These are phyloP conservation scores for Lactifluus hygrophoroides DNA, from an alignment of 768 basidiomycete species.

Conservation along the genomic window DNA sequence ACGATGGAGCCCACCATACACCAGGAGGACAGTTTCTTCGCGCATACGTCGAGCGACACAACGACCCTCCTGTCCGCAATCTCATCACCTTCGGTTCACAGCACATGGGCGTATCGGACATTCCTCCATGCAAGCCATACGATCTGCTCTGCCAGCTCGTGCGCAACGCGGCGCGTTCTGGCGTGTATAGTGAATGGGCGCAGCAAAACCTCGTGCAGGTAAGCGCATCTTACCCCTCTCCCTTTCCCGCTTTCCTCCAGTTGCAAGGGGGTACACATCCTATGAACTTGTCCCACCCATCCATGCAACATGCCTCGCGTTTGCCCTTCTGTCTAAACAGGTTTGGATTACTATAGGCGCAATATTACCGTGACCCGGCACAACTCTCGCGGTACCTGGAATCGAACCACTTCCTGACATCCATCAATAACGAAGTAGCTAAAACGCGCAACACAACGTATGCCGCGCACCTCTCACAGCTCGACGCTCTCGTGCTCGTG, in stretches of 20 bases:
- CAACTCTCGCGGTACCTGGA: conserved; percentile 50
- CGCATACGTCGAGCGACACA: conserved; percentile 74
- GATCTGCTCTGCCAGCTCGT: conserved; percentile 68
- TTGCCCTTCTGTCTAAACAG: no score
- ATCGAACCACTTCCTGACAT: conserved; percentile 57
- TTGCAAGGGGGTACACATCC: no score
- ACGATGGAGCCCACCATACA: not conserved
- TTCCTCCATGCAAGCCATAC: conserved; percentile 53
- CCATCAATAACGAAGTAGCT: conserved; percentile 71
- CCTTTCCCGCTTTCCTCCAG: not conserved
- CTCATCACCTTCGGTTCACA: conserved; percentile 84
- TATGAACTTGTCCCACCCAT: no score
- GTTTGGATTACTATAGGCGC: conserved; percentile 60
- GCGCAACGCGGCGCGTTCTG: conserved; percentile 47
- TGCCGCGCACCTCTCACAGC: conserved; percentile 45
- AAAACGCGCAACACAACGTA: conserved; percentile 51
- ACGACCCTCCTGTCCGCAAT: conserved; percentile 66
- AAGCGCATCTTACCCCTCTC: not conserved
- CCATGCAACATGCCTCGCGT: not conserved
- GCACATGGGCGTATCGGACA: conserved; percentile 78
- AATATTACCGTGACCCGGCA: conserved; percentile 74
- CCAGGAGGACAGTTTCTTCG: conserved; percentile 80
- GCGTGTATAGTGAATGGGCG: conserved; percentile 68
- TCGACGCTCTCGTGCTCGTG: conserved; percentile 64
- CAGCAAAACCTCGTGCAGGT: conserved; percentile 69